Conservation (phyloP, 164 flowering plant genomes). For the Aristolochia fimbriata region DNA sequence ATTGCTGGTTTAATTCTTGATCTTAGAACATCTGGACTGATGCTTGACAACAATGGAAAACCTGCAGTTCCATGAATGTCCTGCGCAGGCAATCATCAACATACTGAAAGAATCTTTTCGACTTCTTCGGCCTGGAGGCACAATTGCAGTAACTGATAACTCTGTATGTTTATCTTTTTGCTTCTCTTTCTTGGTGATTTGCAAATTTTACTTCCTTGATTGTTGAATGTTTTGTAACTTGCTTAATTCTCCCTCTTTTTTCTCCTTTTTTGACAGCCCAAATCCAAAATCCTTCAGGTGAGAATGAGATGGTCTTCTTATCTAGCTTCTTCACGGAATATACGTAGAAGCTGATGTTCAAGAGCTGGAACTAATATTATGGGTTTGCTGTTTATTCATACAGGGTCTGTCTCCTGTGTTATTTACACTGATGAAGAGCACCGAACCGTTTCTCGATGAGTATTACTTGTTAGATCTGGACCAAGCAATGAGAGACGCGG, state of each 20-base stretch:
- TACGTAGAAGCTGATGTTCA: neutral
- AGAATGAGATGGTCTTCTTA: slow-evolving; percentile 14
- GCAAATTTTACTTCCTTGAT: neutral
- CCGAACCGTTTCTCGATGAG: slow-evolving; percentile 68
- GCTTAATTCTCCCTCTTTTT: neutral
- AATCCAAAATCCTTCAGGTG: slow-evolving; percentile 68
- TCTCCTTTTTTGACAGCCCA: slow-evolving; percentile 46
- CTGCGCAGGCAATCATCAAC: slow-evolving; percentile 38
- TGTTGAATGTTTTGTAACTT: neutral
- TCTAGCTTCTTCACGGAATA: neutral
- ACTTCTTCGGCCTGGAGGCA: slow-evolving; percentile 68
- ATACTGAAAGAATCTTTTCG: slow-evolving; percentile 50
- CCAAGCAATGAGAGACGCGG: slow-evolving; percentile 33
- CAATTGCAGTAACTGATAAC: slow-evolving; percentile 46
- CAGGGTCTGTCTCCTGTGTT: slow-evolving; percentile 59
- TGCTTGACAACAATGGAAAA: no score
- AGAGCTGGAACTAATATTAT: neutral
- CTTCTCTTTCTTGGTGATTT: neutral
- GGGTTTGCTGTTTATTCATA: neutral
- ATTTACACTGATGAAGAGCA: slow-evolving; percentile 69
- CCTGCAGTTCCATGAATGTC: slow-evolving; percentile 63
- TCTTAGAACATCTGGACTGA: no score
- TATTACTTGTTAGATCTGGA: slow-evolving; percentile 60
- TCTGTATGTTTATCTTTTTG: slow-evolving; percentile 26
- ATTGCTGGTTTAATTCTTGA: no score